phyloP scores from a whole-genome alignment of 148 eudicot genomes.

The Nepenthes mirabilis region DNA sequence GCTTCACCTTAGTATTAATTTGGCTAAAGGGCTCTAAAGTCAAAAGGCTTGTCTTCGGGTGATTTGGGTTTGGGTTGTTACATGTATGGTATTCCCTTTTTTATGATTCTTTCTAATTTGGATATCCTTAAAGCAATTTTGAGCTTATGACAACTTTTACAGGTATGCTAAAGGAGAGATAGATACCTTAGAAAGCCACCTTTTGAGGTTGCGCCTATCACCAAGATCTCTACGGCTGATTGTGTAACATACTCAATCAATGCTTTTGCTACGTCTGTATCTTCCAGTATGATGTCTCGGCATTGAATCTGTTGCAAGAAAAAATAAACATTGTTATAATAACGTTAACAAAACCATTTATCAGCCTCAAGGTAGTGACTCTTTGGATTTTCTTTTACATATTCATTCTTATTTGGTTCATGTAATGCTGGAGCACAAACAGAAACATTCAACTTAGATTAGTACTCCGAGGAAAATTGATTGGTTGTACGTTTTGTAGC shows the following conservation, averaged over 20 bases:
- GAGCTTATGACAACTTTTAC: neutral
- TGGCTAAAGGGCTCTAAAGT: no score
- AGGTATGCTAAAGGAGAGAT: neutral
- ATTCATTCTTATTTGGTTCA: neutral
- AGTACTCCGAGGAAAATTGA: no score
- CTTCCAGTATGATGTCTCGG: conserved; percentile 58
- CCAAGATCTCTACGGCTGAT: conserved; percentile 51
- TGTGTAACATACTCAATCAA: conserved; percentile 46
- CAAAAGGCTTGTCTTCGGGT: no score
- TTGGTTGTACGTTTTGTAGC: no score
- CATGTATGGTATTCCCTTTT: no score
- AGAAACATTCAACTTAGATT: no score
- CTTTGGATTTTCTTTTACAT: neutral
- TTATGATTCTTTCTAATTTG: neutral
- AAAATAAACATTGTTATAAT: neutral
- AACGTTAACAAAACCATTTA: no score
- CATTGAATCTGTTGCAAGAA: conserved; percentile 42
- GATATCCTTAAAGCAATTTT: neutral
- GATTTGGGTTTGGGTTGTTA: no score
- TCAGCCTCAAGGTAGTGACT: no score
- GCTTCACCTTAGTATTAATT: no score
- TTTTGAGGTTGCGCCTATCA: conserved; percentile 58
- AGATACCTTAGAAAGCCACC: conserved; percentile 44
- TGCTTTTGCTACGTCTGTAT: conserved; percentile 55
- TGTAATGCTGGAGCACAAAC: neutral